Evolutionary conservation across 2,329 filamentous ascomycete genomes (phyloP), one percentile per base, ranked within the genome.

Genomic region (Arthroderma uncinatum): DNA sequence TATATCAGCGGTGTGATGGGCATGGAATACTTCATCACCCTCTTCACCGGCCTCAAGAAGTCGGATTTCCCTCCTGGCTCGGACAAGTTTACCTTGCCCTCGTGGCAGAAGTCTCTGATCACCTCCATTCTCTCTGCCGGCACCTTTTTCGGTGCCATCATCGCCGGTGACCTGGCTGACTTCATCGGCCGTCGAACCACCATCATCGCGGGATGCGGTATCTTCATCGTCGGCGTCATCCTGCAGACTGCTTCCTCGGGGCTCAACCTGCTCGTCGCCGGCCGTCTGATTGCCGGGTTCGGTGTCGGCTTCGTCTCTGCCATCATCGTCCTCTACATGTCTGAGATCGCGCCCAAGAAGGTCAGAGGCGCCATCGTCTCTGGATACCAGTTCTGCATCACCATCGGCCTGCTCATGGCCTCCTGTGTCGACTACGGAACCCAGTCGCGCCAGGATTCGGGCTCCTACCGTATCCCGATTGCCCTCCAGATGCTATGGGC

Each of bases 301-400:
- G 87, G 87, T 78, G 86, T 90, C 65, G 87, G 87, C 67, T 89
- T 89, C 69, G 85, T 87, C 64, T 89, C 85, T 7, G 85, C 87
- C 65, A 83, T 89, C 65, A 83, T 90, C 71, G 88, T 90, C 67
- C 78, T 90, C 60, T 91, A 93, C 81, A 92, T 93, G 87, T 89
- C 85, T 53, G 88, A 91, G 74, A 88, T 91, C 68, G 71, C 73
- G 37, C 85, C 85, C 58, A 81, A 79, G 71, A 88, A 87, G 71
- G 84, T 93, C 62, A 82, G 87, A 66, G 87, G 87, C 67, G 84
- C 86, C 57, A 79, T 91, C 54, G 87, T 92, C n/a, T 82, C 85
- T 1, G 86, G 85, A 3, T 91, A 91, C 76, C 87, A 91, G 69
- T 90, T 90, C 78, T 89, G 83, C 71, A 85, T 91, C 70, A 91